Base-by-base conservation (phyloP, 73 alveolate species). In the Paramecium biaurelia region DNA sequence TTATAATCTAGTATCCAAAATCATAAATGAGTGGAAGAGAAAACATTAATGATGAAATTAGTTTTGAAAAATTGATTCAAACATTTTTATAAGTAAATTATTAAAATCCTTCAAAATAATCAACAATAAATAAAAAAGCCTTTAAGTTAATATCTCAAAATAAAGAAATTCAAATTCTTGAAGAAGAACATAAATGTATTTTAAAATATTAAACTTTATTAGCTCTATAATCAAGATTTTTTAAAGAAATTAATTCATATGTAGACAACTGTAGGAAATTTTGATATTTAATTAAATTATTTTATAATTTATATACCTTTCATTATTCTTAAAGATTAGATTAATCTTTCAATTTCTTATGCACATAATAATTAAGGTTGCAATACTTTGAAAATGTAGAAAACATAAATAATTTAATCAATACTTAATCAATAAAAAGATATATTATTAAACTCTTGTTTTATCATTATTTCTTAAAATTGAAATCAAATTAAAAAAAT, bases 151-250 rank as follows among this genome's bases (percentile, higher is more conserved):
- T 35, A 72, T 12, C 58, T 28, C 34, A 72, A 34, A 21, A 72
- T 15, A 20, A 37, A 14, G 90, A 79, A 14, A 21, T 79, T 4
- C 7, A 38, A 8, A 34, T 18, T 20, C 43, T 79, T 24, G 90
- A 79, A 79, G 42, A 79, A 15, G 45, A 79, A 12, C 90, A 79
- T 79, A 20, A 34, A 79, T 30, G 90, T 79, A 79, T 79, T n/a
- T 10, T 15, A 12, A 35, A 72, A 5, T 79, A n/a, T 11, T 43
- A 43, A 41, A 41, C n/a, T 14, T 12, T 15, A 41, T 56, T 43
- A 53, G 68, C 68, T 15, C 68, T 53, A 2, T 23, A 53, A 53
- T 53, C 20, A 53, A 53, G 30, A 53, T 53, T 53, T 53, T 53
- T n/a, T 53, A 15, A 23, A 53, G 20, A 53, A 53, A 53, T 53